Evolutionary conservation across 176 grass and related monocot genomes (phyloP), one percentile per base, ranked within the genome.

Genomic region (Triticum turgidum): DNA sequence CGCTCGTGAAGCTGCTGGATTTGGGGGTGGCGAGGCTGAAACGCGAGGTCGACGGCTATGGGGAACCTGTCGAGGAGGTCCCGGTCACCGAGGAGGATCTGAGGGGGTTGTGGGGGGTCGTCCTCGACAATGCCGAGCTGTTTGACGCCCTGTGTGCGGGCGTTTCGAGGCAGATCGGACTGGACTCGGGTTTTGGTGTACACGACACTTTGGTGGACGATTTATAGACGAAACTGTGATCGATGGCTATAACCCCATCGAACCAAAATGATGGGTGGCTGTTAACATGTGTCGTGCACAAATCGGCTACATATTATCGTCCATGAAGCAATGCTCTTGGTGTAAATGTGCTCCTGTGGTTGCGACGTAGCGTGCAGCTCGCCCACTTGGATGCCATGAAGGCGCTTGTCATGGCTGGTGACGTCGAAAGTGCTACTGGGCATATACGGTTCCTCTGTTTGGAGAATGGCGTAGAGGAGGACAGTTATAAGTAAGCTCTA

Each of bases 391-490:
- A 86, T 44, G 89, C 84, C 12, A 9, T 96, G 77, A 94, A 86
- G 61, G 69, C 76, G 6, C 92, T 86, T 39, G 69, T 88, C 6
- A 30, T 74, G 17, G 81, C 34, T 69, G 86, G 72, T 72, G 93
- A 89, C 81, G 80, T 95, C 2, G 88, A 98, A 25, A 84, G 80
- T 59, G 89, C 80, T 65, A 83, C 77, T 56, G 61, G 49, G 12
- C 91, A 93, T 82, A 91, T 98, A 78, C 93, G 78, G 12, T 95
- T 91, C 77, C 93, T 98, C 89, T 92, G 91, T 88, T 82, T 89
- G 9, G 86, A 73, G 72, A 87, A 83, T 77, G 96, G 96, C 8
- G 82, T 98, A 61, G 90, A 87, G 78, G 90, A 95, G 79, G 84
- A 85, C 7, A 80, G 81, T 15, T 98, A 98, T 80, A 92, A 88